These are phyloP conservation scores for Hemileccinum impolitum DNA, from an alignment of 768 basidiomycete genomes.

Conservation along the genomic window DNA sequence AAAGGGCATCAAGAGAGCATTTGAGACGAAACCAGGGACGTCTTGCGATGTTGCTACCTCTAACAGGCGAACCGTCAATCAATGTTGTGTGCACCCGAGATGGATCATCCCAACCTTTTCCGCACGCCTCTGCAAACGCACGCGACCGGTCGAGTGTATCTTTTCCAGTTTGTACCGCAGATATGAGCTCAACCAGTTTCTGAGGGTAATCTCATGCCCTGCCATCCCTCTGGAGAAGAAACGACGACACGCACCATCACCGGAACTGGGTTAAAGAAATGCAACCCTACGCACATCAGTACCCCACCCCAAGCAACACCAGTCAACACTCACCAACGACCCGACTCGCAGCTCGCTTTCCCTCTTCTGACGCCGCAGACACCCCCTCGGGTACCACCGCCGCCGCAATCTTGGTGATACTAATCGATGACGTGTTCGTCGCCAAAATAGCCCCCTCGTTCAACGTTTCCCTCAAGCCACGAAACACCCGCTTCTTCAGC, in stretches of 20 bases:
- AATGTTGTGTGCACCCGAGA: not conserved
- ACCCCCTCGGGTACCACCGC: constrained; percentile 61
- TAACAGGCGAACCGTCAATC: constrained; percentile 30
- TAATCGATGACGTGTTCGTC: constrained; percentile 91
- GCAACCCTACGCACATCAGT: constrained; percentile 52
- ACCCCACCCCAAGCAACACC: not conserved
- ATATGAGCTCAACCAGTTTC: constrained; percentile 95
- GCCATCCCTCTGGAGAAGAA: not conserved
- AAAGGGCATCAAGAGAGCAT: constrained; percentile 94
- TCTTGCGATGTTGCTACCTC: constrained; percentile 90
- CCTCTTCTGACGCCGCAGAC: constrained; percentile 58
- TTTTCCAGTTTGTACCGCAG: constrained; percentile 84
- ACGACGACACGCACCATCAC: constrained; percentile 71
- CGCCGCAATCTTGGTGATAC: constrained; percentile 90
- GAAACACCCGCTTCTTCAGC: constrained; percentile 78
- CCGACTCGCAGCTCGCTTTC: constrained; percentile 60
- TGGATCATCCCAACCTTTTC: constrained; percentile 57
- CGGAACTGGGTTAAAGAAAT: constrained; percentile 97
- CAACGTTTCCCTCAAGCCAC: constrained; percentile 61
- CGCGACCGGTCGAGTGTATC: constrained; percentile 74
- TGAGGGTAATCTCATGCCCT: constrained; percentile 21
- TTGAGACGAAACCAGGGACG: constrained; percentile 93
- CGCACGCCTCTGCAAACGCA: constrained; percentile 82
- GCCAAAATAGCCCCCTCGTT: constrained; percentile 79
- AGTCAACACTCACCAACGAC: constrained; percentile 64